phyloP scores from a whole-genome alignment of 345 rosid species.

The Geranium brycei region DNA sequence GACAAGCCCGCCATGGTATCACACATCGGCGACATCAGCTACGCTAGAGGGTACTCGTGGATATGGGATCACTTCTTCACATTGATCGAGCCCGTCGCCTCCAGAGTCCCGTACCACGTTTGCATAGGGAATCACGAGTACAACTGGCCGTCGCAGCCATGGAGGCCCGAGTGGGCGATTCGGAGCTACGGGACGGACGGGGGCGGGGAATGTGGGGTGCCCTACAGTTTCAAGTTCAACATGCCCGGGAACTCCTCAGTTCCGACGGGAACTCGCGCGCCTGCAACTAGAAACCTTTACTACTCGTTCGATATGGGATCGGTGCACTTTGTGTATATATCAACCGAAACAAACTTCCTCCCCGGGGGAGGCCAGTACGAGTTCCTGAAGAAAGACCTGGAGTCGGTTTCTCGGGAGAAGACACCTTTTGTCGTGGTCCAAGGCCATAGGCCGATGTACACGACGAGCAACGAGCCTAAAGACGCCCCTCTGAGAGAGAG shows the following conservation, averaged over 20 bases:
- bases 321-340: constrained; percentile 67
- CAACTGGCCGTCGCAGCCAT: constrained; percentile 86
- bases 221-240: constrained; percentile 72
- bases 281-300: constrained; percentile 64
- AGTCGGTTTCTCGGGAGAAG: constrained; percentile 58
- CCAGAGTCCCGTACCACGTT: constrained; percentile 69
- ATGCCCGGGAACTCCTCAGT: constrained; percentile 91
- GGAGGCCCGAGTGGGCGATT: constrained; percentile 72
- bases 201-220: constrained; percentile 93
- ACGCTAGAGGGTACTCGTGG: constrained; percentile 82
- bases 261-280: constrained; percentile 51
- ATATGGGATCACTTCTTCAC: constrained; percentile 81
- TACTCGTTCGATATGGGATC: constrained; percentile 65
- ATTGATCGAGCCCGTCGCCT: constrained; percentile 63
- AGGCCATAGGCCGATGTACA: constrained; percentile 96
- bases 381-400: constrained; percentile 62
- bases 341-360: constrained; percentile 80
- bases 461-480: constrained; percentile 47
- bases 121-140: constrained; percentile 94
- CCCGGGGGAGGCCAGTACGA: constrained; percentile 56
- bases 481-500: constrained; percentile 43
- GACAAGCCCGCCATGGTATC: constrained; percentile 58
- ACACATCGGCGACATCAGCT: constrained; percentile 88
- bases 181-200: constrained; percentile 56
- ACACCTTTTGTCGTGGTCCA: constrained; percentile 72